Percentiles rank a stretch among this genome's conserved stretches.
phyloP scores from a whole-genome alignment of 1,284 basidiomycete genomes.

The Agaricales sp. region DNA sequence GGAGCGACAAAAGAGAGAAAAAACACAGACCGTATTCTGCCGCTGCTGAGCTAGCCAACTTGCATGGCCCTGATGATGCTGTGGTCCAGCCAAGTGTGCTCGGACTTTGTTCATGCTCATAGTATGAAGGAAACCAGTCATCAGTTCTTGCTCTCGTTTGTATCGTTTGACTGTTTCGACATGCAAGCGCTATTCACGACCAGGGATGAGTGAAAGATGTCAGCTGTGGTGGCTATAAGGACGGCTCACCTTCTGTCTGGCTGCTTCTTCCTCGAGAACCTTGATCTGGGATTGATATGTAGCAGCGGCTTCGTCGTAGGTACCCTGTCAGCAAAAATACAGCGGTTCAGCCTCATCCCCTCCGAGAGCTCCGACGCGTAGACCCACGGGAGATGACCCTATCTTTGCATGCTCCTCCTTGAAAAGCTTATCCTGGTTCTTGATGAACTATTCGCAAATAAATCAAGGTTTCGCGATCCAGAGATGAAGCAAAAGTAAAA shows the following conservation, averaged over 20 bases:
- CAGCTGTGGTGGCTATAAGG: too few species aligned
- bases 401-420: conserved; percentile 61
- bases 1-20: not conserved
- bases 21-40: conserved; percentile 29
- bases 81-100: conserved; percentile 29
- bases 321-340: conserved; percentile 36
- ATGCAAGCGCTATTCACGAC: conserved; percentile 44
- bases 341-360: conserved; percentile 6
- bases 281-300: conserved; percentile 63
- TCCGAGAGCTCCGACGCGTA: conserved; percentile 4
- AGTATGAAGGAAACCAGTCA: conserved; percentile 67
- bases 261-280: conserved; percentile 60
- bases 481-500: conserved; percentile 5
- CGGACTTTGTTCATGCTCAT: conserved; percentile 57
- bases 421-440: conserved; percentile 83
- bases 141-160: conserved; percentile 67
- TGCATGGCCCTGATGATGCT: conserved; percentile 28
- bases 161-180: conserved; percentile 53
- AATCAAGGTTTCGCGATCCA: too few species aligned
- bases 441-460: conserved; percentile 62
- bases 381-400: conserved; percentile 13
- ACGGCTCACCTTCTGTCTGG: conserved; percentile 43
- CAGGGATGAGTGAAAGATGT: conserved; percentile 8
- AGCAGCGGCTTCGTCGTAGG: conserved; percentile 63
- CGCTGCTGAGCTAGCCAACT: conserved; percentile 58